Percentiles rank a stretch among this genome's conserved stretches.
Evolutionary conservation across 1,139 yeast species (phyloP).

Genomic region (Sugiyamaella novakii): DNA sequence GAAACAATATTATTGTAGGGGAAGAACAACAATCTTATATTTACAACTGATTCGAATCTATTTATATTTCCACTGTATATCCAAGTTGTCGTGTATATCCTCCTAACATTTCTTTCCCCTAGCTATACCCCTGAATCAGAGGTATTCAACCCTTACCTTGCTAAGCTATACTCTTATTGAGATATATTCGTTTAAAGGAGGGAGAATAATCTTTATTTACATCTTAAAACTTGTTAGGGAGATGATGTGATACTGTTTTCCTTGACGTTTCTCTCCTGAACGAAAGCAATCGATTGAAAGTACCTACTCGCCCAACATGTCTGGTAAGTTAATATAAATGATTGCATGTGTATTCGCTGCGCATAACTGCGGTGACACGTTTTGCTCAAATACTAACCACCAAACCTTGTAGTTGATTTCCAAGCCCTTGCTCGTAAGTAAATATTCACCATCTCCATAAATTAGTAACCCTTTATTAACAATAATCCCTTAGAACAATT

Average conservation of each 20-base stretch:
- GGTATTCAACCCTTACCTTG: too few relatives aligned
- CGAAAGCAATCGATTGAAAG: slow-evolving; percentile 3
- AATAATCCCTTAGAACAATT: slow-evolving; percentile 66
- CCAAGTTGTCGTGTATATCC: too few relatives aligned
- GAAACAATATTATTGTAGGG: too few relatives aligned
- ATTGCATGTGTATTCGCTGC: too few relatives aligned
- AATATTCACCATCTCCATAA: background rate
- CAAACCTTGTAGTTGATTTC: slow-evolving; percentile 40
- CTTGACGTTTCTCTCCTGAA: slow-evolving; percentile 1
- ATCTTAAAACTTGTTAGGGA: background rate
- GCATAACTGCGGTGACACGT: too few relatives aligned
- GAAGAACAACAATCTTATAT: too few relatives aligned
- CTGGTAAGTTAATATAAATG: slow-evolving; percentile 28
- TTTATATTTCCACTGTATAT: too few relatives aligned
- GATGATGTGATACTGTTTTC: background rate
- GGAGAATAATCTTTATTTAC: background rate
- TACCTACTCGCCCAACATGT: slow-evolving; percentile 18
- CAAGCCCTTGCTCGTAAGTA: slow-evolving; percentile 39
- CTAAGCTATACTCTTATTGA: too few relatives aligned
- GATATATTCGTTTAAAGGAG: background rate
- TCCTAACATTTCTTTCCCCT: too few relatives aligned
- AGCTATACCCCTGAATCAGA: too few relatives aligned
- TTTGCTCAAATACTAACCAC: slow-evolving; percentile 15
- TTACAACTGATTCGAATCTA: too few relatives aligned
- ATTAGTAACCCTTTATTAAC: background rate